Evolutionary conservation across 495 filamentous ascomycete species (phyloP).

Genomic region (Clohesyomyces aquaticus): DNA sequence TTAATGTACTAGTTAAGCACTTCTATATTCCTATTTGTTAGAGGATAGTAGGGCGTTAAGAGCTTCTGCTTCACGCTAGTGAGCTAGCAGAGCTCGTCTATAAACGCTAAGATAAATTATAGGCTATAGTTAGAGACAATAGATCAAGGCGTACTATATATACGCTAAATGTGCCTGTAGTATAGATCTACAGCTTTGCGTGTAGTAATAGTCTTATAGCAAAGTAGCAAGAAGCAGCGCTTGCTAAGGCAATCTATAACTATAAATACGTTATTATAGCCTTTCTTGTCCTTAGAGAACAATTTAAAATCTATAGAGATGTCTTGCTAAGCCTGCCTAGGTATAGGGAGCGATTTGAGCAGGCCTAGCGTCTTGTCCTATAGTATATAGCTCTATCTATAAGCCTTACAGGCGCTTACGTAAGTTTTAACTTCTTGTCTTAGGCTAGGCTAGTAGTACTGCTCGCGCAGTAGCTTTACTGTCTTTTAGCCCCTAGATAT

Average conservation of each 20-base stretch:
- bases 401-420: slow-evolving; percentile 28
- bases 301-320: slow-evolving; percentile 4
- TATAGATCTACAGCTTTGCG: background rate
- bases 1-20: slow-evolving; percentile 23
- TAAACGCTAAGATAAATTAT: slow-evolving; percentile 36
- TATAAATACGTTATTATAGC: background rate
- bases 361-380: slow-evolving; percentile 26
- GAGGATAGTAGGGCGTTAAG: slow-evolving; percentile 36
- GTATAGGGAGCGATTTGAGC: slow-evolving; percentile 35
- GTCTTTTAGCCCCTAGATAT: background rate
- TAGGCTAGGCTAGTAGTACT: slow-evolving; percentile 27
- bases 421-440: slow-evolving; percentile 20
- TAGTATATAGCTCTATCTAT: slow-evolving; percentile 19
- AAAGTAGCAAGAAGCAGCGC: slow-evolving; percentile 2
- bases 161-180: slow-evolving; percentile 13
- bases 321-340: slow-evolving; percentile 10
- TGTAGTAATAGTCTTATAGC: slow-evolving; percentile 5
- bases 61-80: slow-evolving; percentile 25
- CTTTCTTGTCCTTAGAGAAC: background rate
- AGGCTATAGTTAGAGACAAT: slow-evolving; percentile 38
- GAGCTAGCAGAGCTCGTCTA: slow-evolving; percentile 27
- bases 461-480: background rate
- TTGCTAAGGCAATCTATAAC: background rate
- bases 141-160: slow-evolving; percentile 25
- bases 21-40: slow-evolving; percentile 43